These are phyloP conservation scores for Clausena lansium DNA, from an alignment of 345 rosid species.

Conservation along the genomic window DNA sequence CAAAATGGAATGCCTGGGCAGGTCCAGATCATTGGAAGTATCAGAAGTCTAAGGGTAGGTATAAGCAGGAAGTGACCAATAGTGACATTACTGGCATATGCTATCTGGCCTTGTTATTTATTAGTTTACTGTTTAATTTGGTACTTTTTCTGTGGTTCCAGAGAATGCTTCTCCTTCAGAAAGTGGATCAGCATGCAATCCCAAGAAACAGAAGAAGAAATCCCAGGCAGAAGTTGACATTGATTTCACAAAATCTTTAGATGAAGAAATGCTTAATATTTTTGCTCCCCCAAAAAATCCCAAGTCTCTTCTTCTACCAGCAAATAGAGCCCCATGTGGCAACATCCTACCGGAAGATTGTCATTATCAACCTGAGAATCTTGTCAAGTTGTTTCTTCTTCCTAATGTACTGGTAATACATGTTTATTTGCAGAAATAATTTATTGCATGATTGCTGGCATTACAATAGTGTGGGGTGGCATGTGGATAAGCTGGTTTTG, in stretches of 20 bases:
- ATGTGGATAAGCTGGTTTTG: not conserved
- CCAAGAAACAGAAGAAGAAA: slow-evolving; percentile 13
- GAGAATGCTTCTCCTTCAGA: not conserved
- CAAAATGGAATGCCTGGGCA: slow-evolving; percentile 44
- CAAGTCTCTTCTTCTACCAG: slow-evolving; percentile 68
- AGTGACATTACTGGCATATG: not conserved
- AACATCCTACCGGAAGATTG: slow-evolving; percentile 90
- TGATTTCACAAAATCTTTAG: slow-evolving; percentile 75
- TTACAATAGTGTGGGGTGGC: not conserved
- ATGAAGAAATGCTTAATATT: slow-evolving; percentile 57
- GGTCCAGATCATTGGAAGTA: slow-evolving; percentile 51
- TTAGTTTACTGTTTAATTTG: not conserved
- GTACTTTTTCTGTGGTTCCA: slow-evolving; percentile 3
- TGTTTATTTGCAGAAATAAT: slow-evolving; percentile 23
- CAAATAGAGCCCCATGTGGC: slow-evolving; percentile 54
- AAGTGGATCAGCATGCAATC: slow-evolving; percentile 1
- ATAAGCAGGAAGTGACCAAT: not conserved
- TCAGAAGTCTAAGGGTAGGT: slow-evolving; percentile 30
- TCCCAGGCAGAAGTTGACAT: slow-evolving; percentile 55
- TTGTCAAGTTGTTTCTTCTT: slow-evolving; percentile 81
- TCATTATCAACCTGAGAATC: slow-evolving; percentile 91
- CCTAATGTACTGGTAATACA: slow-evolving; percentile 74
- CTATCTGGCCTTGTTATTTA: not conserved
- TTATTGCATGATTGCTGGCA: not conserved
- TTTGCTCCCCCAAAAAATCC: slow-evolving; percentile 84